Evolutionary conservation across 2,329 filamentous ascomycete species (phyloP).

Genomic region (Colletotrichum graminicola): DNA sequence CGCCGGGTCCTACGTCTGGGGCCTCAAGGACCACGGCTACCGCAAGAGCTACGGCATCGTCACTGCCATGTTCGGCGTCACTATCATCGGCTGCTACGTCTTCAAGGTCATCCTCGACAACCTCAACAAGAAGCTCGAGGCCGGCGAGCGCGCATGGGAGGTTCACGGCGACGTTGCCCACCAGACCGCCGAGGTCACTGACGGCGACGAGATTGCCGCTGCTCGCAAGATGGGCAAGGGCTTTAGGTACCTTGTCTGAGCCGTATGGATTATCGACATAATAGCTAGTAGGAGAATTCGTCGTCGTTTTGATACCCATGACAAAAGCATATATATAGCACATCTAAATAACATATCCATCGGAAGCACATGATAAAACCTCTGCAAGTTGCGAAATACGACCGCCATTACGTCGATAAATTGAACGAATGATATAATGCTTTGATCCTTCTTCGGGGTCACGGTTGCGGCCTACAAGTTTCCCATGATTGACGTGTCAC

Average conservation of each 20-base stretch:
- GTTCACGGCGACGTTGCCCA: constrained; percentile 53
- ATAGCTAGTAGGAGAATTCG: background rate
- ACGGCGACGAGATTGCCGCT: constrained; percentile 58
- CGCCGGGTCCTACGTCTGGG: constrained; percentile 74
- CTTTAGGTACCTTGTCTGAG: constrained; percentile 61
- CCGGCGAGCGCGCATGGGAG: constrained; percentile 56
- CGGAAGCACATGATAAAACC: background rate
- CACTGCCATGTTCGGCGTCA: constrained; percentile 72
- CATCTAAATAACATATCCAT: background rate
- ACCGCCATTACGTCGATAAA: background rate
- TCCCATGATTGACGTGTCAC: no score
- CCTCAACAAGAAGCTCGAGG: constrained; percentile 62
- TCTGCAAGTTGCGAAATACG: background rate
- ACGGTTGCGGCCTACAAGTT: no score
- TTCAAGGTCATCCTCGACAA: constrained; percentile 61
- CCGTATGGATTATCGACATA: background rate
- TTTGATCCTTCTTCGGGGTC: background rate
- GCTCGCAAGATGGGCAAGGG: constrained; percentile 60
- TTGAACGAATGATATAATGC: constrained; percentile 8
- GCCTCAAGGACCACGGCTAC: constrained; percentile 69
- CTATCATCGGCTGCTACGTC: constrained; percentile 63
- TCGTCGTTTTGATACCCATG: constrained; percentile 33
- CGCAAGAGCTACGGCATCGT: constrained; percentile 75
- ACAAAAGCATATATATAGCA: constrained; percentile 17
- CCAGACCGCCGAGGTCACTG: constrained; percentile 55